Percentiles rank a stretch among this genome's conserved stretches.
Evolutionary conservation across 176 grass and related monocot species (phyloP).

Genomic region (Puccinellia tenuiflora): DNA sequence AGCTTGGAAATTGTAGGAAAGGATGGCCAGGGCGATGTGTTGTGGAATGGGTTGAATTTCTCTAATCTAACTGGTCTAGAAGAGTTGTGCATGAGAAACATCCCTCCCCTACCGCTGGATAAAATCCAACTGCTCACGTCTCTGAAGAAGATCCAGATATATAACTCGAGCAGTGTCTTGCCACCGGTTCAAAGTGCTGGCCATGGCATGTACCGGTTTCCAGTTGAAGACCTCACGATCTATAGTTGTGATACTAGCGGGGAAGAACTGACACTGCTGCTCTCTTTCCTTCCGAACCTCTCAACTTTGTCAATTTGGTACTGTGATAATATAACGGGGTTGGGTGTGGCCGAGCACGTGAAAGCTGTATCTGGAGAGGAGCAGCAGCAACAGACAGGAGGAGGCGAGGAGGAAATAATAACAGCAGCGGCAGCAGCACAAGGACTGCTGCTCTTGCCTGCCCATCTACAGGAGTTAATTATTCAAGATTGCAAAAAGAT

Average conservation of each 20-base stretch:
- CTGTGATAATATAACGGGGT: background rate
- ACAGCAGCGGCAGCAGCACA: background rate
- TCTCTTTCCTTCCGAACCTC: background rate
- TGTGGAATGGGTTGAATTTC: background rate
- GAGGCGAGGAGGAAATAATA: background rate
- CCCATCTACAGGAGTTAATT: rapidly evolving
- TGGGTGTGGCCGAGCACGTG: background rate
- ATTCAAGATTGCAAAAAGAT: rapidly evolving
- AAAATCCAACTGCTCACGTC: background rate
- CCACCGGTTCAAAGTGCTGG: too few relatives aligned
- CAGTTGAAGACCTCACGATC: rapidly evolving
- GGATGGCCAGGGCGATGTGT: rapidly evolving
- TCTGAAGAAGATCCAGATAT: rapidly evolving
- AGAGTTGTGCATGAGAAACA: rapidly evolving
- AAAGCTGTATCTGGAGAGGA: background rate
- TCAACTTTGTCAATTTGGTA: rapidly evolving
- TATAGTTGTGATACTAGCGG: rapidly evolving
- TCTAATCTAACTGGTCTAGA: background rate
- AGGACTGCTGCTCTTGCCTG: background rate
- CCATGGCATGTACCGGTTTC: background rate
- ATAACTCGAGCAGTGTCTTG: background rate
- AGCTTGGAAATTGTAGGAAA: rapidly evolving
- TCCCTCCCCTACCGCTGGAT: background rate
- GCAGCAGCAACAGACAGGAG: background rate
- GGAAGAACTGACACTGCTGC: background rate